Evolutionary conservation across 1,284 basidiomycete species (phyloP).

Genomic region (Rugosomyces carneus): DNA sequence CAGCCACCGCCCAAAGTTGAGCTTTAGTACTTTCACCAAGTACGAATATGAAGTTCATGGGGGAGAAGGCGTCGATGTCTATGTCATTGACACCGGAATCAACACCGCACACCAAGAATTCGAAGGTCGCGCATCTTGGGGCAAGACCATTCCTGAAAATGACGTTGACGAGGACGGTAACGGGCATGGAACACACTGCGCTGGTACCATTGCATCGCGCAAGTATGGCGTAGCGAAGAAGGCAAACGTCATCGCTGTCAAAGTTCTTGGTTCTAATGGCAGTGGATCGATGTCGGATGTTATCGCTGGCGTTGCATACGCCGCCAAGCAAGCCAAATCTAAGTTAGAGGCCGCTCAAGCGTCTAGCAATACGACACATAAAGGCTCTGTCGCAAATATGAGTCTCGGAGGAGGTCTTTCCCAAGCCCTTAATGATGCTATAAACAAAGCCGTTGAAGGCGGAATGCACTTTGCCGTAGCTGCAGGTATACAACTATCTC

Average conservation of each 20-base stretch:
- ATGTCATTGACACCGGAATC: slow-evolving; percentile 84
- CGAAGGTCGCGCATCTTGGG: slow-evolving; percentile 81
- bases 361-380: slow-evolving; percentile 62
- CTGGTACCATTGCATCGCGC: slow-evolving; percentile 73
- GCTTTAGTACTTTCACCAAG: slow-evolving; percentile 81
- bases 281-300: slow-evolving; percentile 97
- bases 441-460: slow-evolving; percentile 77
- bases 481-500: slow-evolving; percentile 56
- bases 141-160: slow-evolving; percentile 74
- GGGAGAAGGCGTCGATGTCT: slow-evolving; percentile 90
- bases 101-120: slow-evolving; percentile 86
- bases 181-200: slow-evolving; percentile 78
- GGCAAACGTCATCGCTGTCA: slow-evolving; percentile 91
- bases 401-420: slow-evolving; percentile 95
- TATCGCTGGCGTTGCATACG: slow-evolving; percentile 83
- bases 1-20: slow-evolving; percentile 79
- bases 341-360: slow-evolving; percentile 56
- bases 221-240: slow-evolving; percentile 94
- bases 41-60: slow-evolving; percentile 76
- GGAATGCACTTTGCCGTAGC: slow-evolving; percentile 96
- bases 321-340: slow-evolving; percentile 55
- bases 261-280: slow-evolving; percentile 92
- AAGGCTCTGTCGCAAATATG: slow-evolving; percentile 98
- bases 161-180: slow-evolving; percentile 75
- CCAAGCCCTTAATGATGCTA: slow-evolving; percentile 78